Conservation (phyloP, 2,329 filamentous ascomycete genomes). For the Aspergillus persii region DNA sequence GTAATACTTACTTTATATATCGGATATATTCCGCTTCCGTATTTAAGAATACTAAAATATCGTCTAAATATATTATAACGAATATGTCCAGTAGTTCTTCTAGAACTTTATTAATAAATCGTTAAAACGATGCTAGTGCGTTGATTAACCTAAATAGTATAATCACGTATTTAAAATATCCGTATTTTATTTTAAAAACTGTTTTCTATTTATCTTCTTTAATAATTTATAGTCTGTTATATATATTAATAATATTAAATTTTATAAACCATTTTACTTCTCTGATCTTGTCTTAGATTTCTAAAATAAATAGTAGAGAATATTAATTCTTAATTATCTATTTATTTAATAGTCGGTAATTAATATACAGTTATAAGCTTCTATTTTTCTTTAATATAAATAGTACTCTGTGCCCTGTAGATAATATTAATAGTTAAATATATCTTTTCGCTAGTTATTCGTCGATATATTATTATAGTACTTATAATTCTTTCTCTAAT, state of each 20-base stretch:
- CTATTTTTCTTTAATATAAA: conserved; percentile 4
- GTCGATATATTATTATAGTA: not conserved
- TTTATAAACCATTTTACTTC: conserved; percentile 12
- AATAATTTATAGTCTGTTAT: conserved; percentile 19
- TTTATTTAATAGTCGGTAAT: conserved; percentile 1
- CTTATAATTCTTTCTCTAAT: not conserved
- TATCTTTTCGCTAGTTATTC: not conserved
- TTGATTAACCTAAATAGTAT: conserved; percentile 27
- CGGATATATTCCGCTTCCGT: not conserved
- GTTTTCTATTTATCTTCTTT: conserved; percentile 33
- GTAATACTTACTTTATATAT: not conserved
- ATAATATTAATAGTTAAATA: not conserved
- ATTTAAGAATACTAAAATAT: conserved; percentile 6
- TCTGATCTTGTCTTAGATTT: conserved; percentile 6
- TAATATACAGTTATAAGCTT: not conserved
- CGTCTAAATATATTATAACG: conserved; percentile 3
- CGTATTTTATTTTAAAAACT: conserved; percentile 24
- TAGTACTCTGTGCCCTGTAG: conserved; percentile 1
- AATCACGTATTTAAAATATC: conserved; percentile 29
- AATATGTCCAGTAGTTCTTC: not conserved
- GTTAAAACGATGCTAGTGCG: conserved; percentile 6
- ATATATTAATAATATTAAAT: conserved; percentile 15
- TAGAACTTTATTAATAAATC: conserved; percentile 2
- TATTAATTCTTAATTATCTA: conserved; percentile 7
- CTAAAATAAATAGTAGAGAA: conserved; percentile 1